These are phyloP conservation scores for Linum tenue DNA, from an alignment of 345 rosid species.

Conservation along the genomic window DNA sequence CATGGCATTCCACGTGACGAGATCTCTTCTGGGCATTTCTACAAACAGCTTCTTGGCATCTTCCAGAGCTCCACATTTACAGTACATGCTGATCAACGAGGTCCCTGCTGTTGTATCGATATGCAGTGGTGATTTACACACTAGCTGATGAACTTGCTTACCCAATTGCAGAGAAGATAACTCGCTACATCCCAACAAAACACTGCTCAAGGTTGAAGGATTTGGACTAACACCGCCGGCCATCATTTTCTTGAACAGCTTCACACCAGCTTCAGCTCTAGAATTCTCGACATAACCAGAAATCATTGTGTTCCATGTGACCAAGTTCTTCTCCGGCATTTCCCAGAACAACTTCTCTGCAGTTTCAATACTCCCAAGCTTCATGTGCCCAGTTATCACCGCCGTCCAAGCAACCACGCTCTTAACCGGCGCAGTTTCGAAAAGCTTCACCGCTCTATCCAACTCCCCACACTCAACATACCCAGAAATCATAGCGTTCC, in stretches of 20 bases:
- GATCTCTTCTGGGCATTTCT: conserved; percentile 33
- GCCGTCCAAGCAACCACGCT: conserved; percentile 68
- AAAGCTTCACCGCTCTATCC: conserved; percentile 35
- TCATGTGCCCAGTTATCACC: conserved; percentile 51
- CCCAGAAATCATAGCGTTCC: conserved; percentile 75
- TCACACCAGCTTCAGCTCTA: conserved; percentile 39
- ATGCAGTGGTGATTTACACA: conserved; percentile 38
- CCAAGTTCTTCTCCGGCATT: conserved; percentile 41
- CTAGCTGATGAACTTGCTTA: conserved; percentile 65
- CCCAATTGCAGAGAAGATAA: conserved; percentile 58
- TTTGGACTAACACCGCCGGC: conserved; percentile 33
- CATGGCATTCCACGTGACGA: conserved; percentile 68
- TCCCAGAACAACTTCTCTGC: conserved; percentile 47
- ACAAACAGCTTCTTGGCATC: conserved; percentile 49
- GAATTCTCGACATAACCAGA: conserved; percentile 49
- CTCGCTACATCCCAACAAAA: conserved; percentile 63
- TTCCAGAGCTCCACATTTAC: conserved; percentile 54
- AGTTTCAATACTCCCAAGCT: conserved; percentile 32
- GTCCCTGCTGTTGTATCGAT: conserved; percentile 39
- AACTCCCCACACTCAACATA: conserved; percentile 38
- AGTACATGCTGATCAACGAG: conserved; percentile 55
- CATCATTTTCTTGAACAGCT: conserved; percentile 50
- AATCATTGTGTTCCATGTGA: conserved; percentile 81
- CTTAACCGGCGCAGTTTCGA: conserved; percentile 38
- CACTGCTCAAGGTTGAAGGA: conserved; percentile 46